phyloP scores from a whole-genome alignment of 257 asterid species.

The Coffea eugenioides region DNA sequence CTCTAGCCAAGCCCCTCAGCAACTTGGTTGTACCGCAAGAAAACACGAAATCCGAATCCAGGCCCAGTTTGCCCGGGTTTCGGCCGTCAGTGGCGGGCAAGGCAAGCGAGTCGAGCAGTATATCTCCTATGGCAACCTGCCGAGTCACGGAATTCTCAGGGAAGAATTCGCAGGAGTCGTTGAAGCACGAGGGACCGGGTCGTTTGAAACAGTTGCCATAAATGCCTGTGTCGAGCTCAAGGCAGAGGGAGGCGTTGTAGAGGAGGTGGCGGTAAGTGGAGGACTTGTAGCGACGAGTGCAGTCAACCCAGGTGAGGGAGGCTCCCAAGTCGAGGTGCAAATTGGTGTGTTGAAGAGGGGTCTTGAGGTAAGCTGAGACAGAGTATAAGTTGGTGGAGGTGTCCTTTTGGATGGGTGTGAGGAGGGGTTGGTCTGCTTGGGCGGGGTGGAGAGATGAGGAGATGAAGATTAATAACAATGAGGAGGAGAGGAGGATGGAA shows the following conservation, averaged over 20 bases:
- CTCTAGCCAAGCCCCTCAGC: slow-evolving; percentile 30
- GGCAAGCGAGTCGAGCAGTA: slow-evolving; percentile 27
- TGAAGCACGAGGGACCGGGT: slow-evolving; percentile 33
- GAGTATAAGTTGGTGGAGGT: slow-evolving; percentile 15
- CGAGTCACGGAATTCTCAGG: slow-evolving; percentile 34
- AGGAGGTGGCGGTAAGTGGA: slow-evolving; percentile 17
- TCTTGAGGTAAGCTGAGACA: neutral
- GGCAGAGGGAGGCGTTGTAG: slow-evolving; percentile 11
- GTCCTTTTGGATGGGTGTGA: slow-evolving; percentile 16
- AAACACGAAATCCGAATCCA: slow-evolving; percentile 20
- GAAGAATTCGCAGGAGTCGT: slow-evolving; percentile 23
- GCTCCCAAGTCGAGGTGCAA: slow-evolving; percentile 17
- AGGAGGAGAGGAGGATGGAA: neutral
- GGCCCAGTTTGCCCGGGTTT: slow-evolving; percentile 11
- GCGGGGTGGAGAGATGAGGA: neutral
- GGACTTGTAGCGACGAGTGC: slow-evolving; percentile 13
- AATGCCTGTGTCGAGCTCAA: neutral
- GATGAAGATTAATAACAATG: neutral
- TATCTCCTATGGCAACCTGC: slow-evolving; percentile 8
- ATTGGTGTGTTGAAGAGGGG: slow-evolving; percentile 9
- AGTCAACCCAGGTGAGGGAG: slow-evolving; percentile 11
- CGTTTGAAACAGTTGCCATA: slow-evolving; percentile 16
- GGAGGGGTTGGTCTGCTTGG: neutral
- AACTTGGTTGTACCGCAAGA: slow-evolving; percentile 21
- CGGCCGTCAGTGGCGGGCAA: slow-evolving; percentile 11